A percentile compares a stretch with the other conserved stretches of the same genome.
These are phyloP conservation scores for Moesziomyces globuligerus DNA, from an alignment of 1,284 basidiomycete genomes.

Conservation along the genomic window DNA sequence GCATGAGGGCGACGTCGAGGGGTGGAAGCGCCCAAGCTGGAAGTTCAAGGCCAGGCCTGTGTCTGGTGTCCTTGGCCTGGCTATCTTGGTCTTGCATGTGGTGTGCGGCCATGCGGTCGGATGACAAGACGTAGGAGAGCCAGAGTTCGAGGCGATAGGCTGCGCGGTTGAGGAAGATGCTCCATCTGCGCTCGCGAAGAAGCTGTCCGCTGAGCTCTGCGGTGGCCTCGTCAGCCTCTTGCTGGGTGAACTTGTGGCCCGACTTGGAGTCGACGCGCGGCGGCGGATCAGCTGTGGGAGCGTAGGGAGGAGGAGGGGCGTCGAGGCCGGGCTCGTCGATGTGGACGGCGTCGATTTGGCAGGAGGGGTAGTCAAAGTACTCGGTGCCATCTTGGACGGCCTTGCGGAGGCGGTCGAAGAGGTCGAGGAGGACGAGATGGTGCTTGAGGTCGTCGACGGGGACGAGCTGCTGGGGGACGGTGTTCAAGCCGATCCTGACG, in stretches of 20 bases:
- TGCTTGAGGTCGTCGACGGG: constrained; percentile 23
- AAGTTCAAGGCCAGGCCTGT: constrained; percentile 11
- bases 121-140: constrained; percentile 32
- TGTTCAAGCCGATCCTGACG: constrained; percentile 23
- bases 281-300: constrained; percentile 24
- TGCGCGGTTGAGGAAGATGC: constrained; percentile 49
- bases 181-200: constrained; percentile 36
- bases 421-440: constrained; percentile 44
- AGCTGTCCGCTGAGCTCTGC: constrained; percentile 30
- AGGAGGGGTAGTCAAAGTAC: constrained; percentile 42
- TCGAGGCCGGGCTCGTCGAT: constrained; percentile 41
- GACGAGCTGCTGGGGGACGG: constrained; percentile 5
- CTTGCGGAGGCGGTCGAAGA: constrained; percentile 38
- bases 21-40: constrained; percentile 47
- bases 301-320: constrained; percentile 43
- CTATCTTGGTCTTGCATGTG: constrained; percentile 1
- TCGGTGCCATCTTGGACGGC: constrained; percentile 35
- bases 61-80: not conserved
- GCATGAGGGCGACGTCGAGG: constrained; percentile 54
- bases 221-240: constrained; percentile 22
- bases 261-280: constrained; percentile 15
- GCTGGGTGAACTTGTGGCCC: constrained; percentile 10
- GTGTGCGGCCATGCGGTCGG: constrained; percentile 9
- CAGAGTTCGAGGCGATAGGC: constrained; percentile 52
- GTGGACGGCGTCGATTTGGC: constrained; percentile 25